Percentiles rank a stretch among this genome's conserved stretches.
Evolutionary conservation across 148 eudicot species (phyloP).

Genomic region (Oxyria digyna): DNA sequence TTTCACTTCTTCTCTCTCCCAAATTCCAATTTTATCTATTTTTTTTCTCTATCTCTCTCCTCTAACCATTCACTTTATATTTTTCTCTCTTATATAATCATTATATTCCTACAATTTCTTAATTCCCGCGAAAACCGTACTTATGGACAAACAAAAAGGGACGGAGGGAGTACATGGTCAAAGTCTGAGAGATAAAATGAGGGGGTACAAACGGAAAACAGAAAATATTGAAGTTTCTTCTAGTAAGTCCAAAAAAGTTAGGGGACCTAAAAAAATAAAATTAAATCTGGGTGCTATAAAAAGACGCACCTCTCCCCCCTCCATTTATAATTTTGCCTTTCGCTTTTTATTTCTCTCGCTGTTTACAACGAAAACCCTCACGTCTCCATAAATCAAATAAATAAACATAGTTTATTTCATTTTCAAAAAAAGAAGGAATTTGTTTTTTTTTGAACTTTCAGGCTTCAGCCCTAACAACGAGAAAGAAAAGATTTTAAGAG

Average conservation of each 20-base stretch:
- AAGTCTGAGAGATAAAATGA: neutral
- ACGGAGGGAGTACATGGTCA: neutral
- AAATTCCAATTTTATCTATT: neutral
- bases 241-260: constrained; percentile 8
- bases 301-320: neutral
- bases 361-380: constrained; percentile 7
- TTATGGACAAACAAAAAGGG: neutral
- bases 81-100: too few relatives aligned
- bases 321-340: neutral
- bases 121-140: too few relatives aligned
- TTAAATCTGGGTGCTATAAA: neutral
- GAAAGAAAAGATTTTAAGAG: neutral
- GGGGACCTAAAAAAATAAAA: constrained; percentile 8
- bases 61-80: too few relatives aligned
- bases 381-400: neutral
- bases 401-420: neutral
- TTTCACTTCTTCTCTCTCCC: too few relatives aligned
- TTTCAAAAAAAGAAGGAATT: neutral
- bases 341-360: neutral
- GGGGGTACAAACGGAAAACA: neutral
- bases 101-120: too few relatives aligned
- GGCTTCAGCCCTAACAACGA: constrained; percentile 3
- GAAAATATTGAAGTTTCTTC: neutral
- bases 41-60: too few relatives aligned
- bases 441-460: neutral